Conservation (phyloP, 495 filamentous ascomycete genomes). For the Penicillium cinerascens region DNA sequence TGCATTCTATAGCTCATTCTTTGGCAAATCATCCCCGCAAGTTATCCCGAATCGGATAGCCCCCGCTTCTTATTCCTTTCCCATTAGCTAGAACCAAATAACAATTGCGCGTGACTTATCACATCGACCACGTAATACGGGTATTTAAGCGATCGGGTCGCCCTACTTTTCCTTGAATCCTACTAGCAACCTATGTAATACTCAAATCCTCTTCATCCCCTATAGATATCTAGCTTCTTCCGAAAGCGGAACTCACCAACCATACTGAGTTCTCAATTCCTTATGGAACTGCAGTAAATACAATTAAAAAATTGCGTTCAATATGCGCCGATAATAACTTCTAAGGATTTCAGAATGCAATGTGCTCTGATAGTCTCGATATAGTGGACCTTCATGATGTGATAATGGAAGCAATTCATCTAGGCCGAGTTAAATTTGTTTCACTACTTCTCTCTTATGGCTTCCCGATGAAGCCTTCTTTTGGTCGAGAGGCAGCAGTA, state of each 20-base stretch:
- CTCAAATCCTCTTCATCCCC: constrained; percentile 1
- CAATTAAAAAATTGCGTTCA: too few relatives aligned
- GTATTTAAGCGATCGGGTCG: constrained; percentile 1
- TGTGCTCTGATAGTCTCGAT: not conserved
- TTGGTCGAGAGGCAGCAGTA: not conserved
- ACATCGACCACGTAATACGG: not conserved
- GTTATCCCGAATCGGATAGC: not conserved
- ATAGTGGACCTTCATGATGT: constrained; percentile 8
- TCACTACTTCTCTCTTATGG: not conserved
- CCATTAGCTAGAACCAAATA: not conserved
- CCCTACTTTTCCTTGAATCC: not conserved
- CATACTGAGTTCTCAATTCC: too few relatives aligned
- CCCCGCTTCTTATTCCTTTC: constrained; percentile 1
- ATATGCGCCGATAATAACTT: constrained; percentile 2
- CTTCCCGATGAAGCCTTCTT: constrained; percentile 1
- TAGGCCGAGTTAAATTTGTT: constrained; percentile 3
- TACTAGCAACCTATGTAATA: not conserved
- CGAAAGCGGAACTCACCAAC: constrained; percentile 3
- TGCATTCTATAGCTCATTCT: not conserved
- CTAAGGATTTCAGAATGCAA: constrained; percentile 1
- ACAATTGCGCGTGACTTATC: not conserved
- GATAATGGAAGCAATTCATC: constrained; percentile 13
- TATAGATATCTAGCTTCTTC: constrained; percentile 10
- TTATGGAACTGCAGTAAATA: too few relatives aligned
- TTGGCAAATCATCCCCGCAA: not conserved